These are phyloP conservation scores for Scutellaria galericulata DNA, from an alignment of 257 asterid genomes.

Conservation along the genomic window DNA sequence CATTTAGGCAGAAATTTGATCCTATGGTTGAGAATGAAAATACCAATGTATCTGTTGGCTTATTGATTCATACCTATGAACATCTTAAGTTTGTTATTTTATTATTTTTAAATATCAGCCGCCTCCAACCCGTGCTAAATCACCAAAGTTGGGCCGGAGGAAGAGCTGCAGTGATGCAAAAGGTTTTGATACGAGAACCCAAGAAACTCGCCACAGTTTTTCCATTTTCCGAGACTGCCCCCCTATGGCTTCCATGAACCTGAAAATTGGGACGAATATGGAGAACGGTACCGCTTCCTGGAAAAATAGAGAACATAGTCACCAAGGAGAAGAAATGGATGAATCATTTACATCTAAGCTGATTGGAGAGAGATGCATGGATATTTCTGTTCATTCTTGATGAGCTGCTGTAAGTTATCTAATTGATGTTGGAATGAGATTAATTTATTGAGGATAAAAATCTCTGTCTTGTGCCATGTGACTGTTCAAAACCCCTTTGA, in stretches of 20 bases:
- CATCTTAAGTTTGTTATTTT: slow-evolving; percentile 17
- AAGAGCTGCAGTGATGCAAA: slow-evolving; percentile 66
- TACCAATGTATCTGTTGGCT: slow-evolving; percentile 3
- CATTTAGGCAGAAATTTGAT: not conserved
- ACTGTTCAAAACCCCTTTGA: slow-evolving; percentile 38
- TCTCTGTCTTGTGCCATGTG: slow-evolving; percentile 38
- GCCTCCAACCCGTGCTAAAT: slow-evolving; percentile 91
- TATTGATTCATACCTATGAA: slow-evolving; percentile 1
- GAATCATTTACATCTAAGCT: slow-evolving; percentile 44
- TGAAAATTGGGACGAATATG: slow-evolving; percentile 36
- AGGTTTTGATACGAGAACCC: slow-evolving; percentile 42
- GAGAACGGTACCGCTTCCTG: slow-evolving; percentile 39
- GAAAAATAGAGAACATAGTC: slow-evolving; percentile 42
- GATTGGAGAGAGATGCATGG: slow-evolving; percentile 48
- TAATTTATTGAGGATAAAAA: slow-evolving; percentile 45
- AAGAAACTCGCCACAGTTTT: slow-evolving; percentile 50
- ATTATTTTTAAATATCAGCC: slow-evolving; percentile 43
- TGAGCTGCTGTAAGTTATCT: slow-evolving; percentile 53
- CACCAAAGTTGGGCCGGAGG: slow-evolving; percentile 85
- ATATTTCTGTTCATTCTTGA: slow-evolving; percentile 63
- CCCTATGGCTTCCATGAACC: slow-evolving; percentile 34
- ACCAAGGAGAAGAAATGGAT: slow-evolving; percentile 35
- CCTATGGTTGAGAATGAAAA: not conserved
- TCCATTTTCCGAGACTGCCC: slow-evolving; percentile 47
- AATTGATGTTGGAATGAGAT: slow-evolving; percentile 26